Evolutionary conservation across 2,329 filamentous ascomycete genomes (phyloP), one percentile per base, ranked within the genome.

Genomic region (Trichophyton benhamiae): DNA sequence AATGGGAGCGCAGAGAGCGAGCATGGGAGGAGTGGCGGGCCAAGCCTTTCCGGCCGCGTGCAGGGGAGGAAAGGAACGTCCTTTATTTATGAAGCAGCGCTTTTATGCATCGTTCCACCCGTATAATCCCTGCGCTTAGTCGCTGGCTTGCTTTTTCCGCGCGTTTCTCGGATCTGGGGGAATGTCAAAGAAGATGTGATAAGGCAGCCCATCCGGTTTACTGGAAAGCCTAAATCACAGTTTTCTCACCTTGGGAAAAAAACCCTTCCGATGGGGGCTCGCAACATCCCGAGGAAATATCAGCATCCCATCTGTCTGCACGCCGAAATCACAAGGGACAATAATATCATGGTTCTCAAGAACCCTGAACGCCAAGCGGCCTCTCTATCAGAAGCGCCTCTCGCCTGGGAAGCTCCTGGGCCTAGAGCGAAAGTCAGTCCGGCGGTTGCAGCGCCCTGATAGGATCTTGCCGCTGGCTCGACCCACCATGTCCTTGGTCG

Each of bases 21-120:
- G 11, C 9, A 27, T 20, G 36, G 52, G 49, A 48, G 42, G 58
- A 58, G 44, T 59, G 62, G 60, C 33, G 60, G 48, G 62, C 62
- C 62, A 63, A 63, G 62, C 52, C 20, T 57, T 52, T 60, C 55
- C 62, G 8, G 7, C 13, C 2, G 48, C 22, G 9, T 55, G 27
- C 8, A 36, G 30, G 30, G 52, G 27, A 17, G 49, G 49, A 55
- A 55, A 5, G 33, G 33, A 13, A 38, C 11, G 27, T 53, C 27
- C 48, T 53, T 27, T 53, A 33, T 55, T 55, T 5, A 22, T 22
- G n/a, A 48, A 20, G 27, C n/a, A 30, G 49, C 49, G 33, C 15
- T 7, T 30, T 55, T 36, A 55, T 55, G 27, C 52, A 36, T 27
- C 3, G 6, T 9, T 36, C 25, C 30, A 36, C 27, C 11, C 25